These are phyloP conservation scores for Musa schizocarpa DNA, from an alignment of 176 grass and related monocot species.

Conservation along the genomic window DNA sequence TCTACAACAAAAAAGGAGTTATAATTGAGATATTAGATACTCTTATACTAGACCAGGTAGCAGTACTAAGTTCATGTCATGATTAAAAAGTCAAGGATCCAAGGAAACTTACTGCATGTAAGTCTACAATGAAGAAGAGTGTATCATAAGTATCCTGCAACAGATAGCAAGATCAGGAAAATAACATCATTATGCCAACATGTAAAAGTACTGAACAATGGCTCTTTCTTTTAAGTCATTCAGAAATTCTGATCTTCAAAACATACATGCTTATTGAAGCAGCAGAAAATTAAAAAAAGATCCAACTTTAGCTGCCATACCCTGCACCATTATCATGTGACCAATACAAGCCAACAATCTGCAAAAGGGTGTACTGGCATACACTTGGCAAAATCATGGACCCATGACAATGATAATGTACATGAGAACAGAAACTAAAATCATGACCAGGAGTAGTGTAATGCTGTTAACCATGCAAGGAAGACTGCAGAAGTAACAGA, in stretches of 20 bases:
- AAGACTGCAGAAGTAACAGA: no score
- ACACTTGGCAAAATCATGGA: no score
- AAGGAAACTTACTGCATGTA: slow-evolving; percentile 54
- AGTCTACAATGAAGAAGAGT: slow-evolving; percentile 95
- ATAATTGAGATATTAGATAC: background rate
- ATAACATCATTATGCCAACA: background rate
- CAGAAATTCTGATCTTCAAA: background rate
- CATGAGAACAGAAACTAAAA: no score
- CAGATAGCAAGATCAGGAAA: slow-evolving; percentile 11
- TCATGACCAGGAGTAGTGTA: no score
- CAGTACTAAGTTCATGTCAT: background rate
- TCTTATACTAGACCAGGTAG: background rate
- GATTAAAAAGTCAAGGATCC: background rate
- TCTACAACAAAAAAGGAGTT: no score
- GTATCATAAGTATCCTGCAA: slow-evolving; percentile 92
- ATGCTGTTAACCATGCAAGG: no score
- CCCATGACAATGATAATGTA: no score
- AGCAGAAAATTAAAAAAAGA: background rate
- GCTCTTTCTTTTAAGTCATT: background rate
- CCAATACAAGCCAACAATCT: background rate
- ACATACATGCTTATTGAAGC: background rate
- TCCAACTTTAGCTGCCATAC: background rate
- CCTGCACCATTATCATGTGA: background rate
- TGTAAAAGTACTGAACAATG: background rate
- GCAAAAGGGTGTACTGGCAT: background rate